A percentile compares a stretch with the other conserved stretches of the same genome.
These are phyloP conservation scores for Cercospora beticola DNA, from an alignment of 2,329 filamentous ascomycete genomes.

Conservation along the genomic window DNA sequence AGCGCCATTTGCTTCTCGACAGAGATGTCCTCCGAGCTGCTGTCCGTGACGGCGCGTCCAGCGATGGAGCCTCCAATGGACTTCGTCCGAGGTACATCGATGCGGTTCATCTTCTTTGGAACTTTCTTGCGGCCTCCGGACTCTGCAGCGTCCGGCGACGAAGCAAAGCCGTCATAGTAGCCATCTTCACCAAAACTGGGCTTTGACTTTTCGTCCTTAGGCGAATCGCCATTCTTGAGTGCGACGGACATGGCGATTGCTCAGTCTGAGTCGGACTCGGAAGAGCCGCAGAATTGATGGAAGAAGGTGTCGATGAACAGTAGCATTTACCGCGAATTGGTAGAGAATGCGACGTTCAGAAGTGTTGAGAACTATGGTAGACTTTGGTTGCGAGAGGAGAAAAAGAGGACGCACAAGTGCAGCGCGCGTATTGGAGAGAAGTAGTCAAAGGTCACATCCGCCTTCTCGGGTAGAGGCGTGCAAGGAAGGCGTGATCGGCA, in stretches of 20 bases:
- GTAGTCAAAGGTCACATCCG: neutral
- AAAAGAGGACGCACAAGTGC: neutral
- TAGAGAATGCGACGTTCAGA: neutral
- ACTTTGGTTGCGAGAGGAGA: neutral
- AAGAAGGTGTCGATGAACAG: conserved; percentile 18
- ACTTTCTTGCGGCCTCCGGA: conserved; percentile 29
- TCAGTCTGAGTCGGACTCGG: conserved; percentile 15
- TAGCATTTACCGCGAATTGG: conserved; percentile 16
- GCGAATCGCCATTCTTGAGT: conserved; percentile 3
- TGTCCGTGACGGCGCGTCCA: conserved; percentile 15
- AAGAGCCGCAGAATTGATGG: conserved; percentile 19
- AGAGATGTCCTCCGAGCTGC: conserved; percentile 41
- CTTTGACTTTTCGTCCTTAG: conserved; percentile 20
- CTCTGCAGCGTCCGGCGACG: conserved; percentile 34
- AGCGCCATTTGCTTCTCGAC: conserved; percentile 69
- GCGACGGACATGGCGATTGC: neutral
- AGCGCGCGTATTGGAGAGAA: neutral
- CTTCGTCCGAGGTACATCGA: conserved; percentile 41
- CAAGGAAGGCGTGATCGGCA: conserved; percentile 3
- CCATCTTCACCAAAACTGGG: conserved; percentile 26
- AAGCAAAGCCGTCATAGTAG: conserved; percentile 31
- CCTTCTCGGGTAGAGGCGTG: neutral
- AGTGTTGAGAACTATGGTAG: neutral
- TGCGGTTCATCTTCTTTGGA: conserved; percentile 43
- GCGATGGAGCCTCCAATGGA: conserved; percentile 34